These are phyloP conservation scores for Blastobotrys petasosporus DNA, from an alignment of 1,139 yeast genomes.

Conservation along the genomic window DNA sequence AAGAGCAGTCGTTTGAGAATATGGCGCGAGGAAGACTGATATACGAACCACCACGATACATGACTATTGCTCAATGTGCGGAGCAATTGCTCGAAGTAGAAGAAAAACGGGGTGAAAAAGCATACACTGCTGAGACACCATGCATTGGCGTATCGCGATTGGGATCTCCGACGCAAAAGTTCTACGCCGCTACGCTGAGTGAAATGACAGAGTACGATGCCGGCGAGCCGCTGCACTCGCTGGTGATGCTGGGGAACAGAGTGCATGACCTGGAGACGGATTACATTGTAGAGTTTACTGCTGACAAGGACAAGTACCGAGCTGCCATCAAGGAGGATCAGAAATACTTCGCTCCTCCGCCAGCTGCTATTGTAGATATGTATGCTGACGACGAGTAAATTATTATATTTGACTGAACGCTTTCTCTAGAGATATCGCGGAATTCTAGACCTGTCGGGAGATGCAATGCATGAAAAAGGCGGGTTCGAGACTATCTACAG, in stretches of 20 bases:
- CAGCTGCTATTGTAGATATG: constrained; percentile 15
- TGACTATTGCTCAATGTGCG: constrained; percentile 88
- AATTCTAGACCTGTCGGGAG: constrained; percentile 30
- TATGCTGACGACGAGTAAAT: constrained; percentile 13
- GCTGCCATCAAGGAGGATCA: constrained; percentile 61
- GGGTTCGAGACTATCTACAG: too few relatives aligned
- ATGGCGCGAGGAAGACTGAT: constrained; percentile 89
- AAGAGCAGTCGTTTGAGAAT: constrained; percentile 91
- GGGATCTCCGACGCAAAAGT: constrained; percentile 77
- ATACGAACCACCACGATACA: constrained; percentile 95
- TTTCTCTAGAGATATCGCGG: constrained; percentile 75
- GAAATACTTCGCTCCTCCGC: constrained; percentile 53
- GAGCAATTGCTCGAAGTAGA: constrained; percentile 82
- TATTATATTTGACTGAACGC: constrained; percentile 35
- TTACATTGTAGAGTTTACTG: constrained; percentile 70
- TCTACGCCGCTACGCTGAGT: constrained; percentile 78
- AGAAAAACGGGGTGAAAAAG: constrained; percentile 58
- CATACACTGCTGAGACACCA: constrained; percentile 77
- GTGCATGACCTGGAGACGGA: constrained; percentile 92
- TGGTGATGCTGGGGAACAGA: constrained; percentile 85
- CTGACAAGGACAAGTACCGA: constrained; percentile 56
- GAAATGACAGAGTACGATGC: constrained; percentile 70
- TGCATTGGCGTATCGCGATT: constrained; percentile 89
- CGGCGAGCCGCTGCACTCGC: constrained; percentile 91
- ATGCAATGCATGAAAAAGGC: too few relatives aligned